phyloP scores from a whole-genome alignment of 352 stramenopile species.

The Phytophthora boehmeriae region DNA sequence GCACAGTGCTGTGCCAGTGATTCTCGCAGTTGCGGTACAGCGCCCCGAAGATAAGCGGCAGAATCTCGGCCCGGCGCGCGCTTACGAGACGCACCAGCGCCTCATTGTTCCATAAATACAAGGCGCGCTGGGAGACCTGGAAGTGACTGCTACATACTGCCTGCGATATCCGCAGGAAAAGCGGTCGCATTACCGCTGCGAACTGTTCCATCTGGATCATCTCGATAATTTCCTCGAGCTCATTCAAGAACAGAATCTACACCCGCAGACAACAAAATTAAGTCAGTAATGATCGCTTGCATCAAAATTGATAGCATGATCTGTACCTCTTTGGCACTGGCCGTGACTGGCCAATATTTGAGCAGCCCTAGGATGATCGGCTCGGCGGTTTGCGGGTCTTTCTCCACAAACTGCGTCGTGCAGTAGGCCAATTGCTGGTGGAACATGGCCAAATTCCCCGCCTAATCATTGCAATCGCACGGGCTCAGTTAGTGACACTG shows the following conservation, averaged over 20 bases:
- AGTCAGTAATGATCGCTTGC: slow-evolving; percentile 1
- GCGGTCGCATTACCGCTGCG: slow-evolving; percentile 62
- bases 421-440: slow-evolving; percentile 99
- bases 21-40: slow-evolving; percentile 89
- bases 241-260: slow-evolving; percentile 96
- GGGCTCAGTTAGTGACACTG: not conserved
- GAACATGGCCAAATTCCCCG: slow-evolving; percentile 93
- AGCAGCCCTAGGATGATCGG: slow-evolving; percentile 94
- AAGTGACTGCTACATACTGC: slow-evolving; percentile 96
- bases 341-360: slow-evolving; percentile 95
- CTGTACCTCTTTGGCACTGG: slow-evolving; percentile 86
- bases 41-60: slow-evolving; percentile 95
- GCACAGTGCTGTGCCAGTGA: slow-evolving; percentile 96
- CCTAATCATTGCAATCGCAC: slow-evolving; percentile 40
- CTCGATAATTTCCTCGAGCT: slow-evolving; percentile 99
- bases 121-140: slow-evolving; percentile 95
- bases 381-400: slow-evolving; percentile 96
- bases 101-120: slow-evolving; percentile 99
- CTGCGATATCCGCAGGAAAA: slow-evolving; percentile 81
- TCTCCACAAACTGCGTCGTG: slow-evolving; percentile 99
- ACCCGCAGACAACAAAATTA: slow-evolving; percentile 55
- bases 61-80: slow-evolving; percentile 90
- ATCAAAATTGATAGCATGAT: not conserved
- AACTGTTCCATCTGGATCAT: slow-evolving; percentile 90
- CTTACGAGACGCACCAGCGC: slow-evolving; percentile 96